phyloP scores from a whole-genome alignment of 768 basidiomycete genomes.

The Leccinum fibrillosum region DNA sequence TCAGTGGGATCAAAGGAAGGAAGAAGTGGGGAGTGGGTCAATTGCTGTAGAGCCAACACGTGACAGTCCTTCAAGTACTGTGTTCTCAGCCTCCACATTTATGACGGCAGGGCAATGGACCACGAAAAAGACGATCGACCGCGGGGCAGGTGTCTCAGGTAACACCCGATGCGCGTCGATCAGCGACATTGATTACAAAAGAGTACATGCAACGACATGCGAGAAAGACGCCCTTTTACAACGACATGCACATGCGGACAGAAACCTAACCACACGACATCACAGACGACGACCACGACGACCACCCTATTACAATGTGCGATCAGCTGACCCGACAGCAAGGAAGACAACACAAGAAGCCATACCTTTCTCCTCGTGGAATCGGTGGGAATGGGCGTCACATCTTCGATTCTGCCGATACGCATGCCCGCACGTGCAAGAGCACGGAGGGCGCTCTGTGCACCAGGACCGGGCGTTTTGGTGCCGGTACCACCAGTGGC shows the following conservation, averaged over 20 bases:
- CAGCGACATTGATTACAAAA: conserved; percentile 61
- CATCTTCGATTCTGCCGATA: conserved; percentile 98
- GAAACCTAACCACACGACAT: conserved; percentile 20
- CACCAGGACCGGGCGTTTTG: conserved; percentile 98
- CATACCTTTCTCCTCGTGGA: conserved; percentile 93
- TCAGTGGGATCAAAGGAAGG: background rate
- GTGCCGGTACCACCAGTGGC: conserved; percentile 98
- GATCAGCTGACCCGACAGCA: conserved; percentile 1
- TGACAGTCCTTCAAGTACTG: background rate
- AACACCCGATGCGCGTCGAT: conserved; percentile 80
- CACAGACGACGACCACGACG: conserved; percentile 96
- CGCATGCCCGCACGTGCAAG: conserved; percentile 98
- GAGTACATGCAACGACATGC: conserved; percentile 35
- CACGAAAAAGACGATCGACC: conserved; percentile 47
- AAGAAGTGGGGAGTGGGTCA: background rate
- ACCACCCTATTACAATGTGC: conserved; percentile 68
- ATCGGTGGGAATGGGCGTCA: conserved; percentile 96
- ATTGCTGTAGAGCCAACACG: background rate
- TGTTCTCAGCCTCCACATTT: background rate
- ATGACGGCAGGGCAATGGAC: background rate
- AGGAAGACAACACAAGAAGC: background rate
- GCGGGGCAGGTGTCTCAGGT: conserved; percentile 63
- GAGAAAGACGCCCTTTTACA: conserved; percentile 22
- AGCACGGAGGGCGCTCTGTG: conserved; percentile 96
- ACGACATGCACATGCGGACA: conserved; percentile 10